phyloP scores from a whole-genome alignment of 768 basidiomycete species.

The Suillus ampliporus region DNA sequence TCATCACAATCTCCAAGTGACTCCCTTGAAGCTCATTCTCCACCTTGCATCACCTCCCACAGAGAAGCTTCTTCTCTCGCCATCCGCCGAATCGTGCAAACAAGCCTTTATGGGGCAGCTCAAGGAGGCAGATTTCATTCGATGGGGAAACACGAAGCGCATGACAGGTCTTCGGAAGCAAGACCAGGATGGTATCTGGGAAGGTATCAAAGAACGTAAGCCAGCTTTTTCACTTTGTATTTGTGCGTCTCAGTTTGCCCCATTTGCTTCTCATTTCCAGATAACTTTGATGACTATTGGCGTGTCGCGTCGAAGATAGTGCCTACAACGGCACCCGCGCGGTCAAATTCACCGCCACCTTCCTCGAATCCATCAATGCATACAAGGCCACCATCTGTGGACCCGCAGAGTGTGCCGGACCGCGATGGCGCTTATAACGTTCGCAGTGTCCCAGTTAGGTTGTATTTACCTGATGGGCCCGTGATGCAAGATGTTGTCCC shows the following conservation, averaged over 20 bases:
- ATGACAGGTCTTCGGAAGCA: conserved; percentile 89
- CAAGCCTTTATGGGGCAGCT: conserved; percentile 94
- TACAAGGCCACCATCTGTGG: conserved; percentile 66
- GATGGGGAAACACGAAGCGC: conserved; percentile 95
- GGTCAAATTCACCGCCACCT: conserved; percentile 61
- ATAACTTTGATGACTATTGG: conserved; percentile 96
- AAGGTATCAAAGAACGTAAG: conserved; percentile 94
- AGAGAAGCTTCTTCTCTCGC: conserved; percentile 83
- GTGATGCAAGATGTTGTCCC: conserved; percentile 90
- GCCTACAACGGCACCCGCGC: conserved; percentile 72
- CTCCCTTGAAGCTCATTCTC: conserved; percentile 79
- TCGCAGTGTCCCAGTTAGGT: conserved; percentile 84
- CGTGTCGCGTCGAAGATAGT: conserved; percentile 92
- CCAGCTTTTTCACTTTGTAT: conserved; percentile 18
- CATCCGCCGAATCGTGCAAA: conserved; percentile 86
- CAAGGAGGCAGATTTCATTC: conserved; percentile 96
- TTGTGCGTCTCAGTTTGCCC: background rate
- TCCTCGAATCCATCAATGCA: conserved; percentile 64
- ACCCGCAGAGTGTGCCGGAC: conserved; percentile 58
- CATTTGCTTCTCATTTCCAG: conserved; percentile 45
- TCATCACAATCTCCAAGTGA: conserved; percentile 42
- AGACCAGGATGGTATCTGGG: conserved; percentile 97
- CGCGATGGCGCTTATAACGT: conserved; percentile 88
- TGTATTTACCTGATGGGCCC: conserved; percentile 91
- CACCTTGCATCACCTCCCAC: conserved; percentile 88